Percentiles rank a stretch among this genome's conserved stretches.
phyloP scores from a whole-genome alignment of 768 basidiomycete genomes.

The Leccinum rimulosum region DNA sequence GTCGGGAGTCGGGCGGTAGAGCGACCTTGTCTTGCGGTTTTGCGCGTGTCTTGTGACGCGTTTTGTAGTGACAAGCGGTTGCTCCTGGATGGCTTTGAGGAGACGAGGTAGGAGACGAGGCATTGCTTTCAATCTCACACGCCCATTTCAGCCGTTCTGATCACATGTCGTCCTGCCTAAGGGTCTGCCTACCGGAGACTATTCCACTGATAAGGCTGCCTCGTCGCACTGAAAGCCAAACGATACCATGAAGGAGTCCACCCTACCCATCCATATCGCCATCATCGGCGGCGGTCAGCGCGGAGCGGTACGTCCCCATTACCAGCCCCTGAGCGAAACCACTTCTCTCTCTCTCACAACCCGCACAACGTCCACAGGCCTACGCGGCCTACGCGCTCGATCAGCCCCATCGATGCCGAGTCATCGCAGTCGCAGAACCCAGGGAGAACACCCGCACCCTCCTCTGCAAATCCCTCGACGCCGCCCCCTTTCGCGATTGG shows the following conservation, averaged over 20 bases:
- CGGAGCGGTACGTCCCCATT: constrained; percentile 53
- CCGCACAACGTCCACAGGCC: constrained; percentile 36
- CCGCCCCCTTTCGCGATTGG: constrained; percentile 71
- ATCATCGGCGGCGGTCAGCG: constrained; percentile 84
- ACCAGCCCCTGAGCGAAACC: not conserved
- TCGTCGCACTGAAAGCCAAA: constrained; percentile 20
- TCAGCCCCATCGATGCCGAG: constrained; percentile 62
- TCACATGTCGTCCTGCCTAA: constrained; percentile 16
- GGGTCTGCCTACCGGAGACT: too few relatives aligned
- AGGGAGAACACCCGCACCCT: constrained; percentile 58
- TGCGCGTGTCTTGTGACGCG: constrained; percentile 10
- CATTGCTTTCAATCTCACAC: constrained; percentile 38
- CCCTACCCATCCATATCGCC: constrained; percentile 61
- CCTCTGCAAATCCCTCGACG: constrained; percentile 55
- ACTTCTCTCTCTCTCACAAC: not conserved
- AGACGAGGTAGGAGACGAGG: constrained; percentile 72
- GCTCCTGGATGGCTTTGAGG: constrained; percentile 36
- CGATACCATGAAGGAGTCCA: constrained; percentile 13
- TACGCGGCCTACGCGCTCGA: constrained; percentile 64
- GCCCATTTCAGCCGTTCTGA: too few relatives aligned
- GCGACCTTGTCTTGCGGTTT: constrained; percentile 30
- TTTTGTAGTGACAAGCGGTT: constrained; percentile 19
- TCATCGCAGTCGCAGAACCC: constrained; percentile 86
- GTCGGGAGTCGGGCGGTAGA: constrained; percentile 33
- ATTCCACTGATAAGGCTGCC: not conserved